Evolutionary conservation across 805 yeast species (phyloP), one percentile per base, ranked within the genome.

Genomic region (Deakozyma indianensis): DNA sequence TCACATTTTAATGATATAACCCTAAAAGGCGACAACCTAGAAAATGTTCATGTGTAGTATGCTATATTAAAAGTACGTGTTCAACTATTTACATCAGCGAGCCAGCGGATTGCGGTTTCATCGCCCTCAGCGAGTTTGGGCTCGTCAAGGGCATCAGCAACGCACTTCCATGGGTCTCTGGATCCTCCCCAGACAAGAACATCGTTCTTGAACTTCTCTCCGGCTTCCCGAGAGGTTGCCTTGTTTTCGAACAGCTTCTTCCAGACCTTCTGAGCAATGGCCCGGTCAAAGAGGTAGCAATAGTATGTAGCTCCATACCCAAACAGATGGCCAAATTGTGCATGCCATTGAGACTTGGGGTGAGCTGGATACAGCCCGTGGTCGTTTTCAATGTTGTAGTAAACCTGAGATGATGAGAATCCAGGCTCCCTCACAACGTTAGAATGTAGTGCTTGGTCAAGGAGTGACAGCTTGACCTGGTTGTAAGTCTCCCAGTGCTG

Each of bases 221-320:
- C 98, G n/a, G 81, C 80, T 1, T 57, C 66, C 25, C 83, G 66
- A 48, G 77, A 74, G 58, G 82, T 70, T 1, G 96, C 95, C 57
- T 87, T 76, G 3, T 69, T 54, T 2, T 63, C 67, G 59, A 92
- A 92, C 35, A 90, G 64, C 42, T 74, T 77, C 9, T 72, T 69
- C 88, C 95, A 92, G 1, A 90, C 73, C 56, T 78, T 78, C 22
- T 86, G 76, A 0, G 97, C 96, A 51, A 92, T 83, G 4, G 95
- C 96, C 35, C 96, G 66, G 63, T 92, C 98, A 46, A 92, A 73
- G 44, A 92, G 62, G 59, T 92, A 92, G 24, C 95, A 83, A 64
- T 92, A 92, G 58, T 92, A 92, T 0, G 88, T 83, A 0, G 96
- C 84, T 1, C 97, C 97, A 57, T 92, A 92, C 0, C 95, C 86